These are phyloP conservation scores for Mortierella sp. DNA, from an alignment of 371 early-diverging fungal genomes.

Conservation along the genomic window DNA sequence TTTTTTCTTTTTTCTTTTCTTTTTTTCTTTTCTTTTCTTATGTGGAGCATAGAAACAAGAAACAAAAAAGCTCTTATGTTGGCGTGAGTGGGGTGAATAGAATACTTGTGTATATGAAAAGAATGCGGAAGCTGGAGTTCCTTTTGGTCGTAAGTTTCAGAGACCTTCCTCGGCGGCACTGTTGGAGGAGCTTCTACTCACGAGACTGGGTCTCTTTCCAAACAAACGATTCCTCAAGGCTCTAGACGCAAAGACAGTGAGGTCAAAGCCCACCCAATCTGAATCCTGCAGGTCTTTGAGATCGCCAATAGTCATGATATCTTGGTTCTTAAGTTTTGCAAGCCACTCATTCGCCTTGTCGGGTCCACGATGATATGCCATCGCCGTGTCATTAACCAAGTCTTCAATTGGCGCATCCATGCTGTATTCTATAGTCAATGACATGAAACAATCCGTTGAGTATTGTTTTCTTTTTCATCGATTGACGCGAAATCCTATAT, in stretches of 20 bases:
- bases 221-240: conserved; percentile 85
- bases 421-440: conserved; percentile 61
- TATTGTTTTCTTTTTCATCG: too few relatives aligned
- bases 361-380: conserved; percentile 72
- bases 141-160: conserved; percentile 55
- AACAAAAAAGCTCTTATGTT: conserved; percentile 66
- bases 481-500: neutral
- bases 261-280: conserved; percentile 80
- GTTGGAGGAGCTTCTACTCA: conserved; percentile 67
- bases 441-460: neutral
- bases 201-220: conserved; percentile 72
- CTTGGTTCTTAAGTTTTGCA: conserved; percentile 76
- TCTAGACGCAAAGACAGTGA: conserved; percentile 91
- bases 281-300: conserved; percentile 80
- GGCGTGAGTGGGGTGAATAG: too few relatives aligned
- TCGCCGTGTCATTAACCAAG: conserved; percentile 77
- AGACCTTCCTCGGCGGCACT: conserved; percentile 74
- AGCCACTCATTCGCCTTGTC: conserved; percentile 87
- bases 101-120: conserved; percentile 71
- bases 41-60: neutral
- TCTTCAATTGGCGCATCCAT: conserved; percentile 76
- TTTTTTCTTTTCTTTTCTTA: neutral
- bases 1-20: neutral
- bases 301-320: conserved; percentile 87
- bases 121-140: conserved; percentile 76